Evolutionary conservation across 2,329 filamentous ascomycete species (phyloP), one percentile per base, ranked within the genome.

Genomic region (Thyridium curvatum): DNA sequence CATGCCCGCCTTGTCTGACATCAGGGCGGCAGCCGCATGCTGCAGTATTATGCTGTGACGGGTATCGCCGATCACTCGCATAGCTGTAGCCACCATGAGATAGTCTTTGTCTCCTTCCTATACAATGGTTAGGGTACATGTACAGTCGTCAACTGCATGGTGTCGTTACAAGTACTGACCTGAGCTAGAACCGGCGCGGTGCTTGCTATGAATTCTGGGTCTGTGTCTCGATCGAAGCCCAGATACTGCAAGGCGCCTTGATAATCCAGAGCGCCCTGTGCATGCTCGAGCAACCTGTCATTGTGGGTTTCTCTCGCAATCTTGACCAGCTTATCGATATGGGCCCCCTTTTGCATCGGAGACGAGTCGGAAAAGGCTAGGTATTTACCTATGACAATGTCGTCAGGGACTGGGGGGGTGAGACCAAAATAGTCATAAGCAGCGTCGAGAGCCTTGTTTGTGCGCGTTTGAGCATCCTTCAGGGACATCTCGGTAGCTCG

Each of bases 201-300:
- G 35, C 53, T 47, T 13, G 49, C 33, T 14, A 52, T 54, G 44
- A 62, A 64, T 4, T 46, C 49, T 3, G 52, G 35, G 4, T 48
- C 46, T 10, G 60, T 60, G 18, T 59, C 56, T 40, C 57, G 54
- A 46, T 68, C 43, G 10, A 55, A 42, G 6, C 46, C 49, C 12
- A 63, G 61, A 48, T 63, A 66, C 34, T 51, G 49, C 14, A 70
- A 63, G n/a, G 69, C 60, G 32, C 65, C 56, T 34, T 66, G 15
- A 10, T 63, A 66, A 34, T 51, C 50, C 14, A 70, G 64, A 14
- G 69, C 60, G 32, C 65, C 55, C 34, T 66, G 15, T 21, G 38
- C 32, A 12, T 34, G 15, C 32, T 35, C 30, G 13, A 21, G 32
- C 26, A 39, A 14, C 15, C 30, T 39, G 9, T 40, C 31, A 34